Conservation (phyloP, 2,329 filamentous ascomycete genomes). For the Exutisphaerella laricina region DNA sequence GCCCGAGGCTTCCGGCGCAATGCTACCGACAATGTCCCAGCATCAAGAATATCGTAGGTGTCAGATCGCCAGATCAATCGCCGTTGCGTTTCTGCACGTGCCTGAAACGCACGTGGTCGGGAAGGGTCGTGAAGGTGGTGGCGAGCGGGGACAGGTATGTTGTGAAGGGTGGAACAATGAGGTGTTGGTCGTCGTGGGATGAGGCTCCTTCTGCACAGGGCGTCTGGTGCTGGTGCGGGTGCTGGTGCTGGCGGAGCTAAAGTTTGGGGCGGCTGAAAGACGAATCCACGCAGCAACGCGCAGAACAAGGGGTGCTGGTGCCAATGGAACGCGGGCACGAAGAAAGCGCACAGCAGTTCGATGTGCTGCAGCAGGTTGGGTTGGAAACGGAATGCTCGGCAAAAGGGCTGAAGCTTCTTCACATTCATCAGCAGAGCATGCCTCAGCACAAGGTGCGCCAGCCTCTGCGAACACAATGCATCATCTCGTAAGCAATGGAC, state of each 20-base stretch:
- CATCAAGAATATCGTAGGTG: slow-evolving; percentile 1
- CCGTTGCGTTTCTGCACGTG: slow-evolving; percentile 3
- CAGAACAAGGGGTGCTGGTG: no score
- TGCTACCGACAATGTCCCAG: slow-evolving; percentile 5
- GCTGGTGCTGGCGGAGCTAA: no score
- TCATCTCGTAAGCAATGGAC: no score
- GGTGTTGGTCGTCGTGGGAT: not conserved
- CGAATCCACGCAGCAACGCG: no score
- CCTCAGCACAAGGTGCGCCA: no score
- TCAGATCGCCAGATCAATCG: not conserved
- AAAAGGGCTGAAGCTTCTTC: no score
- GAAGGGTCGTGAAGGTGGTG: not conserved
- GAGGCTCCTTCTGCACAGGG: not conserved
- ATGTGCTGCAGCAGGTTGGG: no score
- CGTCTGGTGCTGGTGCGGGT: not conserved
- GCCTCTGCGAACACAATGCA: no score
- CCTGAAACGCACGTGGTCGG: not conserved
- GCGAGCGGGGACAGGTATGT: not conserved
- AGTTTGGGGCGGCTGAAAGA: slow-evolving; percentile 3
- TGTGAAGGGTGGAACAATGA: not conserved
- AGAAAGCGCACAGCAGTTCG: no score
- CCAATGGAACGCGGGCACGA: no score
- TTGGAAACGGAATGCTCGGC: no score
- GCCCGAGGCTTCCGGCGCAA: slow-evolving; percentile 6
- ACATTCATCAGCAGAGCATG: no score